phyloP scores from a whole-genome alignment of 805 yeast species.

The Sporopachydermia lactativora region DNA sequence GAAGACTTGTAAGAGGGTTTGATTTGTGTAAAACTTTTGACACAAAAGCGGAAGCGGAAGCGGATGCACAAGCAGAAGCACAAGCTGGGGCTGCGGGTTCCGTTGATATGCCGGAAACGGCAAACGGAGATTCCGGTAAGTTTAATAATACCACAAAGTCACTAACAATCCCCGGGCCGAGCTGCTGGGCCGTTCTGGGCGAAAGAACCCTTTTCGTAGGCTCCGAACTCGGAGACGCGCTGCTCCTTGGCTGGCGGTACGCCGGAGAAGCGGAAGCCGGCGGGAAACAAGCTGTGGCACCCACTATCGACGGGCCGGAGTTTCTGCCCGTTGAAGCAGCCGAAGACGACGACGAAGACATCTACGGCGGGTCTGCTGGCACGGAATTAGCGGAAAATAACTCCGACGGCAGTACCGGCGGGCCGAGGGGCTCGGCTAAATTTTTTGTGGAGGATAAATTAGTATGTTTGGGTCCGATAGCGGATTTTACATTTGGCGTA shows the following conservation, averaged over 20 bases:
- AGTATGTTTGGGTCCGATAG: constrained; percentile 58
- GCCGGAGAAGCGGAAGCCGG: neutral
- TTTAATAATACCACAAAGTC: too few relatives aligned
- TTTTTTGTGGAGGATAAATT: constrained; percentile 40
- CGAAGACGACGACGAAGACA: constrained; percentile 14
- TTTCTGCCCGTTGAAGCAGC: constrained; percentile 2
- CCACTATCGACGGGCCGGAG: neutral
- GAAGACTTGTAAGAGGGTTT: constrained; percentile 21
- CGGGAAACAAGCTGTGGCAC: constrained; percentile 1
- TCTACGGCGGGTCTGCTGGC: constrained; percentile 10
- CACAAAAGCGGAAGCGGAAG: constrained; percentile 8
- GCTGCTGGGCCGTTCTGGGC: constrained; percentile 27
- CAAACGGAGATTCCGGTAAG: too few relatives aligned
- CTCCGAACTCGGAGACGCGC: constrained; percentile 43
- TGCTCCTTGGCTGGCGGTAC: constrained; percentile 29
- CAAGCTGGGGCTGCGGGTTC: too few relatives aligned
- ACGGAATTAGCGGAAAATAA: constrained; percentile 7
- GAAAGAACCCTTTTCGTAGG: constrained; percentile 40
- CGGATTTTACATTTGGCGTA: constrained; percentile 52
- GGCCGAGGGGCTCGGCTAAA: constrained; percentile 15
- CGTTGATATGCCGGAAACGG: too few relatives aligned
- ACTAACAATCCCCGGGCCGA: constrained; percentile 22
- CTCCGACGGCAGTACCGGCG: constrained; percentile 8
- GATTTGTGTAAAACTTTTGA: constrained; percentile 6
- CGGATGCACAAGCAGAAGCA: too few relatives aligned